Evolutionary conservation across 331 rosid genomes (phyloP), one percentile per base, ranked within the genome.

Genomic region (Erythrophleum ivorense): DNA sequence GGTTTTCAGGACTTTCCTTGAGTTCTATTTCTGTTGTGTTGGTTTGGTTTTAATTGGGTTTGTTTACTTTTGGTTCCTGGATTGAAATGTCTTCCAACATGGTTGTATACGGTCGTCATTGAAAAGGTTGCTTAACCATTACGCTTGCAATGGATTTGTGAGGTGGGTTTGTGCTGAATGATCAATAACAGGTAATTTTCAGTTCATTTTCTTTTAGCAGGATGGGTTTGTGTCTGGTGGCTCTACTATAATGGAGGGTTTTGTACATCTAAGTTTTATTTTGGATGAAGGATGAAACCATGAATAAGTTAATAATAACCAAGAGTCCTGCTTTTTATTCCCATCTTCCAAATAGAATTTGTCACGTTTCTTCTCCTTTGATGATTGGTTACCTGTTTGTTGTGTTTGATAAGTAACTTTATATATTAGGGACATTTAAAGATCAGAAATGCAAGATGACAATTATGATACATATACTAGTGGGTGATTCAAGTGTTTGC

Each of bases 21-120:
- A 50, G 83, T 70, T 52, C 7, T 45, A 0, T 67, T 62, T 78
- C 84, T 81, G 78, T 81, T 81, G 46, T 80, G 70, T 76, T 49
- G 33, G 63, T 53, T 36, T 38, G 3, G 59, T 21, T 77, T 50
- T 62, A 7, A 40, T 76, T 67, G 41, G 52, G 62, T 34, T 68
- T 70, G 41, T 60, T 81, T 73, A 33, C 48, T 71, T 66, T 52
- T 80, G 50, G 46, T 83, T 65, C 6, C 13, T 55, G 33, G 80
- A 29, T 54, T 78, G 40, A 74, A 66, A 54, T 64, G 50, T 52
- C 13, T 69, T 54, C n/a, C 31, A 15, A 62, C 50, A 21, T 45
- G 65, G 0, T 79, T 69, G 58, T 76, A 4, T 45, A 18, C 50
- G 80, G 41, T 55, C 64, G 75, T 71, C 78, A 18, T 48, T 4